These are phyloP conservation scores for Calycina herbarum DNA, from an alignment of 2,329 filamentous ascomycete species.

Conservation along the genomic window DNA sequence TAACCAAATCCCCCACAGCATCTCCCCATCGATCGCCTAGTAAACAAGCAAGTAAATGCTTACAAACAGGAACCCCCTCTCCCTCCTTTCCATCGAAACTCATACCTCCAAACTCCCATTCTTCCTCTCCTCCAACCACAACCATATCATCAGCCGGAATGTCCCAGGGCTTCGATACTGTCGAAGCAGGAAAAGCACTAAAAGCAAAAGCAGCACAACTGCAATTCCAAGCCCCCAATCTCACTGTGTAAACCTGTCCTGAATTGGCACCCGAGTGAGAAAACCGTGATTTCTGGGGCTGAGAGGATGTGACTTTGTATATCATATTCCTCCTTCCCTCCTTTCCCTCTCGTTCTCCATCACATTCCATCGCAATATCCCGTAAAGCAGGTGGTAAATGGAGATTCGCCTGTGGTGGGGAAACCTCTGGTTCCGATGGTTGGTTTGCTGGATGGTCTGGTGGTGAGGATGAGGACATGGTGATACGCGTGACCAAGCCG, in stretches of 20 bases:
- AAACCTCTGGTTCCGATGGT: background rate
- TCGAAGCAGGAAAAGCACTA: constrained; percentile 57
- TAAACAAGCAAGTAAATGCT: constrained; percentile 84
- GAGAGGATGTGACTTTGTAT: constrained; percentile 31
- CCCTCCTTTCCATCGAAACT: constrained; percentile 33
- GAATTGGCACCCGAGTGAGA: constrained; percentile 28
- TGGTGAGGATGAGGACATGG: constrained; percentile 27
- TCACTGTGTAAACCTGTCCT: constrained; percentile 63
- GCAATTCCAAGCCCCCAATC: constrained; percentile 79
- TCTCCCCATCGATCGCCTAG: constrained; percentile 65
- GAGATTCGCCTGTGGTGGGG: constrained; percentile 22
- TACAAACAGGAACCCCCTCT: constrained; percentile 63
- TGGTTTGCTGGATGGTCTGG: background rate
- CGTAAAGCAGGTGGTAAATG: constrained; percentile 10
- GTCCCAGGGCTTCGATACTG: background rate
- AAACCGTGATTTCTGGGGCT: constrained; percentile 39
- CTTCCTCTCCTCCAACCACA: constrained; percentile 13
- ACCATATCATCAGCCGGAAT: too few species aligned
- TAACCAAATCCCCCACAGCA: constrained; percentile 57
- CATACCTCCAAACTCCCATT: constrained; percentile 50
- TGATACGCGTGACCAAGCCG: constrained; percentile 62
- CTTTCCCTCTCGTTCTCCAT: background rate
- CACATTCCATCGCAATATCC: background rate
- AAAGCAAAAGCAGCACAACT: constrained; percentile 84
- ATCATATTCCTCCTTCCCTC: constrained; percentile 9